A percentile compares a stretch with the other conserved stretches of the same genome.
Conservation (phyloP, 1,139 yeast genomes). For the Kluyveromyces sp. region DNA sequence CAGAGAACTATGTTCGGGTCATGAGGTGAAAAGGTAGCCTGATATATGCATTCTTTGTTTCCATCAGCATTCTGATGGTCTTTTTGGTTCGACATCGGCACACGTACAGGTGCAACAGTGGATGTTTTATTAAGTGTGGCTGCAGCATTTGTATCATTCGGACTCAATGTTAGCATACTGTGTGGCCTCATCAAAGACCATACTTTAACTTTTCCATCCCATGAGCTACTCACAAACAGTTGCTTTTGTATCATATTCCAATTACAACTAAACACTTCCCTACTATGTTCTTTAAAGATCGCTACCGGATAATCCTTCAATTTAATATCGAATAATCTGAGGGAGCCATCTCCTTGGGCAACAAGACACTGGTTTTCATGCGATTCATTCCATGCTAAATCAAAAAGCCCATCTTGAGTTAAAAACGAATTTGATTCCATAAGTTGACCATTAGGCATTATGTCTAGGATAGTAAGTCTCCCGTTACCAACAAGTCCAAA, state of each 20-base stretch:
- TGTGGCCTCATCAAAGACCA: conserved; percentile 56
- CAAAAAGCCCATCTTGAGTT: conserved; percentile 90
- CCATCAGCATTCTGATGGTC: conserved; percentile 14
- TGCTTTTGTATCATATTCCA: conserved; percentile 82
- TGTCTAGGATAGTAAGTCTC: conserved; percentile 58
- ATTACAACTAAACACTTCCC: conserved; percentile 80
- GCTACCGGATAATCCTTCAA: conserved; percentile 65
- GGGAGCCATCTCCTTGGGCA: conserved; percentile 86
- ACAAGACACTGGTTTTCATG: conserved; percentile 80
- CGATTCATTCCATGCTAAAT: conserved; percentile 80
- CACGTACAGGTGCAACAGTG: conserved; percentile 9
- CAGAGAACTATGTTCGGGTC: conserved; percentile 63
- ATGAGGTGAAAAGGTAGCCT: conserved; percentile 81
- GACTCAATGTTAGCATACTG: conserved; percentile 52
- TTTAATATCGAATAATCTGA: conserved; percentile 71
- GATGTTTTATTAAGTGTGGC: conserved; percentile 6
- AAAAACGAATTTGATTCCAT: conserved; percentile 56
- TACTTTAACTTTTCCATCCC: conserved; percentile 86
- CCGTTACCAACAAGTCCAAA: conserved; percentile 96
- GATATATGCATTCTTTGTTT: conserved; percentile 57
- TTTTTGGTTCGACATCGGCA: conserved; percentile 17
- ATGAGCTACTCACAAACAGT: conserved; percentile 67
- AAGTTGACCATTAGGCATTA: conserved; percentile 58
- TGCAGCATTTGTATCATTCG: conserved; percentile 24
- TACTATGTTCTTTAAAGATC: conserved; percentile 68